These are phyloP conservation scores for Canariomyces notabilis DNA, from an alignment of 2,329 filamentous ascomycete species.

Conservation along the genomic window DNA sequence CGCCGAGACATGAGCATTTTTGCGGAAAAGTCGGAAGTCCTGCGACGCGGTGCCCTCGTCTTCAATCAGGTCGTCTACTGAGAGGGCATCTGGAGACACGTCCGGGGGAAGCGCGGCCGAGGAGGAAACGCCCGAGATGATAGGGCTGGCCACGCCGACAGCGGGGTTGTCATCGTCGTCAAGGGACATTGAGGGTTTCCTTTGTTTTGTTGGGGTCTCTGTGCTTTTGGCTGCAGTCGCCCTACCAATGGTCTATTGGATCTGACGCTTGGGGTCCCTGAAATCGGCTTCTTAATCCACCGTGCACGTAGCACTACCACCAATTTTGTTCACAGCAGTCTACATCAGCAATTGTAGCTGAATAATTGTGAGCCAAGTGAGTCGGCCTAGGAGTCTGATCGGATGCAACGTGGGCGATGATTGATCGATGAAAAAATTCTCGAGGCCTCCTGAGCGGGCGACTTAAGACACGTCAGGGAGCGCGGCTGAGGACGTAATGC, in stretches of 20 bases:
- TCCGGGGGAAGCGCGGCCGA: conserved; percentile 19
- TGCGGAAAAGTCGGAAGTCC: conserved; percentile 66
- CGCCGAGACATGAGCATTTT: conserved; percentile 43
- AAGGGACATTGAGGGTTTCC: conserved; percentile 20
- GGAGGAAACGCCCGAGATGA: background rate
- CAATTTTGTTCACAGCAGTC: too few relatives aligned
- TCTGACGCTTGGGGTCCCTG: too few relatives aligned
- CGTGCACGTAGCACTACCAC: too few relatives aligned
- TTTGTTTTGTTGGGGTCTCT: background rate
- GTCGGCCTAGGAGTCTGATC: too few relatives aligned
- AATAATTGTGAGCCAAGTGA: too few relatives aligned
- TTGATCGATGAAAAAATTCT: too few relatives aligned
- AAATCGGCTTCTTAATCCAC: too few relatives aligned
- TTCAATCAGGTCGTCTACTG: conserved; percentile 57
- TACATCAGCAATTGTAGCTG: too few relatives aligned
- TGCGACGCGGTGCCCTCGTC: conserved; percentile 62
- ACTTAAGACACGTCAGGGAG: conserved; percentile 29
- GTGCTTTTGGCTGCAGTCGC: background rate
- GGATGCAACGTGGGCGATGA: too few relatives aligned
- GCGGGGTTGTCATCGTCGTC: conserved; percentile 27
- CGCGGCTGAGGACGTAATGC: conserved; percentile 1
- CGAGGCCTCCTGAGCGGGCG: conserved; percentile 40
- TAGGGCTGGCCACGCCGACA: conserved; percentile 1
- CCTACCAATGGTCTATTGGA: too few relatives aligned
- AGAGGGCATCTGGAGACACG: conserved; percentile 29